Conservation (phyloP, 2,329 filamentous ascomycete genomes). For the Monosporascus sp. region DNA sequence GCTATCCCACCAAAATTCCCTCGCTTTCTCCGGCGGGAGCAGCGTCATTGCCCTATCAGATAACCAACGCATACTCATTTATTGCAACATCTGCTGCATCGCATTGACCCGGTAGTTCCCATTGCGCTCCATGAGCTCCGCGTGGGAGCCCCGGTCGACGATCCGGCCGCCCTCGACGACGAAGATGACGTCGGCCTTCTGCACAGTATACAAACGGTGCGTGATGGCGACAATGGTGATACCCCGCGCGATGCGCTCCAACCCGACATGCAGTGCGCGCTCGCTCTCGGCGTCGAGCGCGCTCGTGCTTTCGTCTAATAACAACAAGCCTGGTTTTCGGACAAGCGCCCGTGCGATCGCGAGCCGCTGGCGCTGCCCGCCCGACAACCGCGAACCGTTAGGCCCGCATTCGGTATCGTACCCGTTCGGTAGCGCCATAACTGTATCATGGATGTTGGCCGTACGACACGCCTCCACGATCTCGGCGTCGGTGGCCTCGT, state of each 20-base stretch:
- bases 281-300: constrained; percentile 61
- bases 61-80: not conserved
- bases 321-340: constrained; percentile 56
- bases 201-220: constrained; percentile 38
- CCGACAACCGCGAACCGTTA: constrained; percentile 59
- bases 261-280: constrained; percentile 49
- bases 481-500: constrained; percentile 40
- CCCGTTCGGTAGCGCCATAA: constrained; percentile 47
- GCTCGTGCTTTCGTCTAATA: constrained; percentile 67
- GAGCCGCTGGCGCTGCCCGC: constrained; percentile 65
- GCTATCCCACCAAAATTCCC: too few species aligned
- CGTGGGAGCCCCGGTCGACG: constrained; percentile 32
- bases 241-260: constrained; percentile 40
- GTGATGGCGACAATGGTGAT: constrained; percentile 39
- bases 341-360: constrained; percentile 64
- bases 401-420: constrained; percentile 54
- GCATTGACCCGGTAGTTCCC: constrained; percentile 27
- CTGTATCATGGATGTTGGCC: constrained; percentile 55
- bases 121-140: constrained; percentile 29
- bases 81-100: constrained; percentile 16
- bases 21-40: too few species aligned
- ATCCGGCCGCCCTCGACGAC: constrained; percentile 34
- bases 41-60: too few species aligned
- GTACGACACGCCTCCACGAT: constrained; percentile 51
- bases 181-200: constrained; percentile 37